These are phyloP conservation scores for Rhynchosporium graminicola DNA, from an alignment of 2,329 filamentous ascomycete genomes.

Conservation along the genomic window DNA sequence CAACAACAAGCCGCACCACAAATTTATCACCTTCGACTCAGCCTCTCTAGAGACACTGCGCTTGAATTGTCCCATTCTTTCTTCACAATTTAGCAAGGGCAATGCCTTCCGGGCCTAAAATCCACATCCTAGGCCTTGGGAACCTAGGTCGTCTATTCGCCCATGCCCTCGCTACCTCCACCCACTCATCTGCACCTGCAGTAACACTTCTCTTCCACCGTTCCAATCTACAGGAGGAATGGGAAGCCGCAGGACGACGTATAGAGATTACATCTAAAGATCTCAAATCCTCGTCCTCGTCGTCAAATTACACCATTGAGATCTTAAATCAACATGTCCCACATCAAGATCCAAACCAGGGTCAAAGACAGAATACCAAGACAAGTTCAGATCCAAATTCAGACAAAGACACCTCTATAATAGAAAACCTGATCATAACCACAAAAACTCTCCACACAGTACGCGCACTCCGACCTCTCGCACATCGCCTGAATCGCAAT, in stretches of 20 bases:
- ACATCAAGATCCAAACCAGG: not conserved
- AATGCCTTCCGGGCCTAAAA: not conserved
- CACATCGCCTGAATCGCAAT: conserved; percentile 58
- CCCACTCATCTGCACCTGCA: conserved; percentile 50
- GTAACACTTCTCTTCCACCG: conserved; percentile 77
- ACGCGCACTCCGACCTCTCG: conserved; percentile 59
- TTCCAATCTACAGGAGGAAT: conserved; percentile 50
- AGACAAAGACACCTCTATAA: conserved; percentile 37
- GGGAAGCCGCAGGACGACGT: conserved; percentile 39
- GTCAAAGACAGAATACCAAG: too few species aligned
- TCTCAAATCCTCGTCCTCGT: conserved; percentile 26
- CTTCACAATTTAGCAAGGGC: not conserved
- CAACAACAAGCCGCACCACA: not conserved
- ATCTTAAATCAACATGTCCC: conserved; percentile 7
- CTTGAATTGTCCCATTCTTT: not conserved
- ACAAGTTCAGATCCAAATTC: conserved; percentile 9
- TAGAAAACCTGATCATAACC: conserved; percentile 75
- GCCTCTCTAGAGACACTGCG: not conserved
- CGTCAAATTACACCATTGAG: conserved; percentile 32
- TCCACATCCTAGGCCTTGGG: conserved; percentile 79
- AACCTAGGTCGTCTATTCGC: conserved; percentile 82
- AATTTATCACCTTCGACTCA: not conserved
- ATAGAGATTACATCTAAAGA: conserved; percentile 33
- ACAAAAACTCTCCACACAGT: conserved; percentile 73
- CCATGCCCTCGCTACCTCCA: conserved; percentile 57